phyloP scores from a whole-genome alignment of 495 filamentous ascomycete genomes.

The Sordaria brevicollis region DNA sequence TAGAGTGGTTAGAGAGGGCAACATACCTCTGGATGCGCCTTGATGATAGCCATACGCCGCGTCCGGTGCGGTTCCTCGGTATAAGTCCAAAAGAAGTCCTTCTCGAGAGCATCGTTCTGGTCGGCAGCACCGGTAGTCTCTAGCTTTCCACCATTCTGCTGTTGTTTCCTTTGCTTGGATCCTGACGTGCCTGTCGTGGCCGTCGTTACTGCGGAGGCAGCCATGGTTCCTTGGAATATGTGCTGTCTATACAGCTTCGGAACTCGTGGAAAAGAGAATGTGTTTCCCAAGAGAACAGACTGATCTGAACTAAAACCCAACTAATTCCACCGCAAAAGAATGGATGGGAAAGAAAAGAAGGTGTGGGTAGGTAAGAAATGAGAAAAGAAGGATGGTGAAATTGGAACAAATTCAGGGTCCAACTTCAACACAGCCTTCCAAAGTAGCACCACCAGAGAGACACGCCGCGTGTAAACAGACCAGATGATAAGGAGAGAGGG shows the following conservation, averaged over 20 bases:
- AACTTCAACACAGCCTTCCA: background rate
- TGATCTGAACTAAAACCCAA: background rate
- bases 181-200: background rate
- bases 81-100: conserved; percentile 80
- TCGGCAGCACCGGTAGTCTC: background rate
- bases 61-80: conserved; percentile 97
- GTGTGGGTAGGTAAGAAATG: background rate
- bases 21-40: conserved; percentile 89
- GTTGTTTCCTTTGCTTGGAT: background rate
- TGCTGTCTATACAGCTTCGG: background rate
- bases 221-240: background rate
- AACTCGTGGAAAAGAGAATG: background rate
- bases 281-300: background rate
- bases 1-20: background rate
- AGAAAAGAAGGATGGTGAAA: background rate
- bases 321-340: background rate
- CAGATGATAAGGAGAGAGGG: background rate
- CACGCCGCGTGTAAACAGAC: background rate
- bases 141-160: background rate
- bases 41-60: conserved; percentile 85
- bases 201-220: background rate
- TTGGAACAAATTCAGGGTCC: background rate
- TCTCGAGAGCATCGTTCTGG: conserved; percentile 25
- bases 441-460: background rate
- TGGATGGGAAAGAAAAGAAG: background rate